phyloP scores from a whole-genome alignment of 352 stramenopile species.

The Globisporangium yorkense region DNA sequence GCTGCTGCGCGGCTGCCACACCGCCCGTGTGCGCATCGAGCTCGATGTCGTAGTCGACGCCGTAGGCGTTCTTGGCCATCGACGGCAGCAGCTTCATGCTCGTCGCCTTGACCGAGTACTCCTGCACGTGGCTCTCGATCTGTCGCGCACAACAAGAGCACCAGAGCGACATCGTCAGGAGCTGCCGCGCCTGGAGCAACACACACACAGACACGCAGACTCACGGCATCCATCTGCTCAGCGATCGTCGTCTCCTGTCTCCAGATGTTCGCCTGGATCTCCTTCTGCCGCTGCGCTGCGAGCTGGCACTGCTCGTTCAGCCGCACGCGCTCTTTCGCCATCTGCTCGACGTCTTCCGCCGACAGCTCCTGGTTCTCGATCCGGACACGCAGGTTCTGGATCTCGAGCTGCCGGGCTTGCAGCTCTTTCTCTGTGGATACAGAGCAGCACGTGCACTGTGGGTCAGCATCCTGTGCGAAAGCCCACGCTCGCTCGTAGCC shows the following conservation, averaged over 20 bases:
- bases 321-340: constrained; percentile 53
- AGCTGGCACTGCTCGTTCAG: constrained; percentile 74
- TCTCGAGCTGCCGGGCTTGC: constrained; percentile 41
- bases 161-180: not conserved
- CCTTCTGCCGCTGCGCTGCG: constrained; percentile 52
- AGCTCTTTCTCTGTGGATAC: constrained; percentile 40
- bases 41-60: constrained; percentile 69
- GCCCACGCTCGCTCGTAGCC: constrained; percentile 6
- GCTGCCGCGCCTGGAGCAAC: too few relatives aligned
- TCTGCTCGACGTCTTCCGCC: constrained; percentile 69
- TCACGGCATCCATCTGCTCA: constrained; percentile 56
- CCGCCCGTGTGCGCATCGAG: constrained; percentile 58
- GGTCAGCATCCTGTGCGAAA: not conserved
- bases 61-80: constrained; percentile 75
- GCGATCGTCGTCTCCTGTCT: constrained; percentile 62
- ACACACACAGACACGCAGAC: constrained; percentile 4
- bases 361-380: constrained; percentile 81
- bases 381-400: constrained; percentile 50
- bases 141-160: constrained; percentile 11
- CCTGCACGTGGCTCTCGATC: constrained; percentile 57
- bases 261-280: constrained; percentile 53
- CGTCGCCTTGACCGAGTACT: constrained; percentile 77
- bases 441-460: not conserved
- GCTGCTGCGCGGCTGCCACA: constrained; percentile 41
- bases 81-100: constrained; percentile 85